These are phyloP conservation scores for Zoysia pacifica DNA, from an alignment of 176 grass and related monocot species.

Conservation along the genomic window DNA sequence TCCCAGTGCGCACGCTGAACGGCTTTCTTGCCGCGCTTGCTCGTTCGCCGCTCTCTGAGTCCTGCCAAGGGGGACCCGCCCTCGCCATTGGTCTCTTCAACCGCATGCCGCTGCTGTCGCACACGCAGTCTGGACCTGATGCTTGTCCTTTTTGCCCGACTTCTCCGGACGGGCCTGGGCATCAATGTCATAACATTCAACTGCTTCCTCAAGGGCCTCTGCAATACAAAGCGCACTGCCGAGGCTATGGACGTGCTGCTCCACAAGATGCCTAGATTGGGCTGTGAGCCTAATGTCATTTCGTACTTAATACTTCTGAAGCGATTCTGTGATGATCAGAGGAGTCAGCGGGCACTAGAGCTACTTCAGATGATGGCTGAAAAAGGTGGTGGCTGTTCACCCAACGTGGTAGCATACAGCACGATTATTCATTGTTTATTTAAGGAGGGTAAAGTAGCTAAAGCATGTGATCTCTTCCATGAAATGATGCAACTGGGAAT, in stretches of 20 bases:
- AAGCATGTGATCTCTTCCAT: neutral
- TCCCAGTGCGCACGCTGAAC: neutral
- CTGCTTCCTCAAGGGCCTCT: constrained; percentile 32
- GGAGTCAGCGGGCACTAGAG: neutral
- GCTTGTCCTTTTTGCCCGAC: constrained; percentile 24
- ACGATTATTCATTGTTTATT: neutral
- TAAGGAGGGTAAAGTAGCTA: neutral
- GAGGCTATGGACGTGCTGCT: constrained; percentile 28
- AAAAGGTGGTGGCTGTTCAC: neutral
- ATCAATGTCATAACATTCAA: neutral
- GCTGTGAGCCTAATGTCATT: constrained; percentile 16
- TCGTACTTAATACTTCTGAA: constrained; percentile 24
- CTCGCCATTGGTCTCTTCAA: constrained; percentile 28
- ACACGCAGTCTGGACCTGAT: neutral
- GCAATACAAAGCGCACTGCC: neutral
- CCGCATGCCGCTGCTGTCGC: constrained; percentile 24
- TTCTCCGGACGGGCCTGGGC: constrained; percentile 23
- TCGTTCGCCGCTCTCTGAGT: neutral
- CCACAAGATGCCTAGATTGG: constrained; percentile 31
- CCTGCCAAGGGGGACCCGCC: neutral
- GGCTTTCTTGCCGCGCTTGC: neutral
- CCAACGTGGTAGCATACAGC: neutral
- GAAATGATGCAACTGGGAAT: constrained; percentile 23
- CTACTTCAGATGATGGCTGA: constrained; percentile 19
- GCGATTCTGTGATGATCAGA: constrained; percentile 16